A percentile compares a stretch with the other conserved stretches of the same genome.
Evolutionary conservation across 495 filamentous ascomycete species (phyloP).

Genomic region (Neurospora sp.): DNA sequence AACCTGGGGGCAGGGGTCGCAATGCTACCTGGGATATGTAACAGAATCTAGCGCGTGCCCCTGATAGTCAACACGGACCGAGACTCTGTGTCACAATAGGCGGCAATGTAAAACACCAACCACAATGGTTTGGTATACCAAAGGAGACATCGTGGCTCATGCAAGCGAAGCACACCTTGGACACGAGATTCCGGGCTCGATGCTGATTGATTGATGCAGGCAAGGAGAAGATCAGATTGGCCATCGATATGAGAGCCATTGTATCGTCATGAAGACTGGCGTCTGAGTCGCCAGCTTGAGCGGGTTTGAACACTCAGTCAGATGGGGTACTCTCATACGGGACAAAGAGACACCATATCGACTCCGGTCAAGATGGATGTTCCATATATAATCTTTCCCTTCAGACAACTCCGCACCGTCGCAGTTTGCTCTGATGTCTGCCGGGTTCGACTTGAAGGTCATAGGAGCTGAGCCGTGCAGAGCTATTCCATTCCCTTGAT

Average conservation of each 20-base stretch:
- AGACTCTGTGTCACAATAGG: not conserved
- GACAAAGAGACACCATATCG: not conserved
- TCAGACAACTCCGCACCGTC: not conserved
- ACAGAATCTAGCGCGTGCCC: not conserved
- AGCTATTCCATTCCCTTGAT: not conserved
- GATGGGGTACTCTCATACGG: not conserved
- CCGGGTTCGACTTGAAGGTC: not conserved
- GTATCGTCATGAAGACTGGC: not conserved
- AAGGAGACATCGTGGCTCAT: not conserved
- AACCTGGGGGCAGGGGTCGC: not conserved
- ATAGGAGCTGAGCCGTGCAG: not conserved
- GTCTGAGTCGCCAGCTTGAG: not conserved
- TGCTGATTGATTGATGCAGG: not conserved
- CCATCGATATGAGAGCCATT: not conserved
- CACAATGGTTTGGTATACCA: not conserved
- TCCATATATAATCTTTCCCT: not conserved
- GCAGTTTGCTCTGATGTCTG: not conserved
- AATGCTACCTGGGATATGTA: not conserved
- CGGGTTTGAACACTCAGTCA: not conserved
- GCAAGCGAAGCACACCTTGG: not conserved
- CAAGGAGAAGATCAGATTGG: not conserved
- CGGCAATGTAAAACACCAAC: not conserved
- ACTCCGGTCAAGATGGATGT: not conserved
- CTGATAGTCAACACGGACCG: not conserved
- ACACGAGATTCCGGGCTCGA: not conserved